Conservation (phyloP, 1,139 yeast species). For the Yamadazyma songkhlaensis region DNA sequence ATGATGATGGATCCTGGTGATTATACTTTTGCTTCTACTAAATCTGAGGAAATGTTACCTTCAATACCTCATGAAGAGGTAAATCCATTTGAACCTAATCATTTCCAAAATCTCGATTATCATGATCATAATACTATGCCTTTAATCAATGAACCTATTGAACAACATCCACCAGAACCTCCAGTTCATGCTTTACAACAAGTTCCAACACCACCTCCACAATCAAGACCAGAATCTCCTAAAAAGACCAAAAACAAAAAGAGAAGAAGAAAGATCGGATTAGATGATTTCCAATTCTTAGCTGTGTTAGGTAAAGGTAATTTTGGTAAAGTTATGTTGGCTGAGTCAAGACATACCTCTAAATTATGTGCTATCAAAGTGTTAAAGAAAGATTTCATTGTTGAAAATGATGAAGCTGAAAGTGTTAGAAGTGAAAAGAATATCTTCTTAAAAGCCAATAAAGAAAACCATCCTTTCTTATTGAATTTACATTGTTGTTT, state of each 20-base stretch:
- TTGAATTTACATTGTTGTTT: constrained; percentile 91
- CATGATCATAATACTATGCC: constrained; percentile 17
- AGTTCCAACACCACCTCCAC: not conserved
- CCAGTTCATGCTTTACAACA: constrained; percentile 2
- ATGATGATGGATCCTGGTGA: constrained; percentile 15
- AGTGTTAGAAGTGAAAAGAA: constrained; percentile 92
- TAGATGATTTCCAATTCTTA: constrained; percentile 90
- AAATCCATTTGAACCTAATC: constrained; percentile 18
- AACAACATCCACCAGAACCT: constrained; percentile 6
- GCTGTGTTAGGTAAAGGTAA: constrained; percentile 97
- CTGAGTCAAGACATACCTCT: constrained; percentile 79
- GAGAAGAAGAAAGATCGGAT: constrained; percentile 71
- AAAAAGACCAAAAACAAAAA: constrained; percentile 21
- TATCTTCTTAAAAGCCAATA: constrained; percentile 86
- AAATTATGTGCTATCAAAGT: constrained; percentile 92
- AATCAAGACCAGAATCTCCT: constrained; percentile 4
- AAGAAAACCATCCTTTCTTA: constrained; percentile 88
- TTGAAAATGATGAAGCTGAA: constrained; percentile 94
- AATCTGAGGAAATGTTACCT: constrained; percentile 17
- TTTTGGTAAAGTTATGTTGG: constrained; percentile 96
- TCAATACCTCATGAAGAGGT: not conserved
- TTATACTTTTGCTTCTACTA: constrained; percentile 20
- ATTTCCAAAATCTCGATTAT: constrained; percentile 33
- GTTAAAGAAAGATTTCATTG: constrained; percentile 88
- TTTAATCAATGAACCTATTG: constrained; percentile 7